Conservation (phyloP, 2,329 filamentous ascomycete genomes). For the Corynespora cassiicola region DNA sequence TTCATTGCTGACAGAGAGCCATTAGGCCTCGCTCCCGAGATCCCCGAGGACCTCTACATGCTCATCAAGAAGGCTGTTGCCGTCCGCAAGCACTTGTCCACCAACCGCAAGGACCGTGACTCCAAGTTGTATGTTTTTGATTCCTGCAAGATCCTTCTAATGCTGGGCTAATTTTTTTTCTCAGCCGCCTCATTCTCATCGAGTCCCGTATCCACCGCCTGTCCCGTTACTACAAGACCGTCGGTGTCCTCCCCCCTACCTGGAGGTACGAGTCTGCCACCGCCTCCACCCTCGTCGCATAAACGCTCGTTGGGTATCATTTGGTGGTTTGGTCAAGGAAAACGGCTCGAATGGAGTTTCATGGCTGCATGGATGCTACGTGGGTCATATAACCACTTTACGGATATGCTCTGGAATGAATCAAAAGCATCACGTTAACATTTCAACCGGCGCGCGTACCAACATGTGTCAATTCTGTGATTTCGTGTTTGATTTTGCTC, state of each 20-base stretch:
- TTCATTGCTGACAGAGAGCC: conserved; percentile 44
- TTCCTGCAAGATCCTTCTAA: not conserved
- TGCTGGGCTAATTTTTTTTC: conserved; percentile 4
- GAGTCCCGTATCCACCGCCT: conserved; percentile 99
- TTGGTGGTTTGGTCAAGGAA: conserved; percentile 28
- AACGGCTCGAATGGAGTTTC: conserved; percentile 42
- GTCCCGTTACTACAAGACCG: conserved; percentile 99
- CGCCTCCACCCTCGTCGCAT: conserved; percentile 60
- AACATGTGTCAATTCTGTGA: conserved; percentile 3
- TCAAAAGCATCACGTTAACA: conserved; percentile 38
- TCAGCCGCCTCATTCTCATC: conserved; percentile 94
- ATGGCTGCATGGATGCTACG: conserved; percentile 43
- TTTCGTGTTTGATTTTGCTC: not conserved
- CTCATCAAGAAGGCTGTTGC: conserved; percentile 96
- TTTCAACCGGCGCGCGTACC: no score
- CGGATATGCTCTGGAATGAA: conserved; percentile 45
- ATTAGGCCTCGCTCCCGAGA: conserved; percentile 93
- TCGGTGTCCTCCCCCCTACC: conserved; percentile 81
- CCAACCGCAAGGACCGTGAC: conserved; percentile 99
- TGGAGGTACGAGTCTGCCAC: conserved; percentile 99
- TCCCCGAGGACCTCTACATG: conserved; percentile 99
- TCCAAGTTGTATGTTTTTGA: conserved; percentile 75
- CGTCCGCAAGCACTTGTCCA: conserved; percentile 99
- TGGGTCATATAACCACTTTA: conserved; percentile 35
- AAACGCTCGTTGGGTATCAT: conserved; percentile 44